Evolutionary conservation across 441 rosid genomes (phyloP), one percentile per base, ranked within the genome.

Genomic region (Codiaeum variegatum): DNA sequence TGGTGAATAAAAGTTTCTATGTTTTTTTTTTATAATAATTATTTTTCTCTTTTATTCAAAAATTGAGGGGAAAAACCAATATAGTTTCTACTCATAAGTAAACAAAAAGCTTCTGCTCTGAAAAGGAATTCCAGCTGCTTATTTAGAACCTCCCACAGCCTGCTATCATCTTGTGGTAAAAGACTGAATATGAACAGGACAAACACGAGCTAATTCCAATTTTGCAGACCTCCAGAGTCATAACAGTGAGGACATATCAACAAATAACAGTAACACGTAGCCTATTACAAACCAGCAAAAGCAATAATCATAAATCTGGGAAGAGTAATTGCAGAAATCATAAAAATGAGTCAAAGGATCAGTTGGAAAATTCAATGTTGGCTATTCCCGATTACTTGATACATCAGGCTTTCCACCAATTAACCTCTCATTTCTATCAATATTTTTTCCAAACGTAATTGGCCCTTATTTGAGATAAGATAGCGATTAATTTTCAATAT

Each of bases 401-500:
- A 18, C 10, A 21, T 16, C 3, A 38, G 6, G 26, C 36, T 71
- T 42, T 46, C 72, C n/a, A 72, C 36, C 26, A 28, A 61, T 62
- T 72, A 46, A 24, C 62, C n/a, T 32, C 21, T 72, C 63, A 40
- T 64, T 52, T 26, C 24, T 59, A 15, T 29, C 21, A 13, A 7
- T 4, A 8, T 28, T 59, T 29, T 0, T 23, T 10, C 12, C 26
- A 18, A 13, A 56, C 62, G 6, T 29, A 56, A 56, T 26, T 28
- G 1, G 42, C 28, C 40, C 21, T 67, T 68, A 38, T 56, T 54
- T 34, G n/a, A 66, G 40, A 66, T 21, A 29, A 44, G 10, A 29
- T 26, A 23, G 8, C 26, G 18, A 49, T 55, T 66, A 55, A 47
- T 54, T 63, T 51, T 63, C 36, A 72, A 61, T 26, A 66, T 52